Percentiles rank a stretch among this genome's conserved stretches.
Conservation (phyloP, 257 asterid genomes). For the Asclepias syriaca region DNA sequence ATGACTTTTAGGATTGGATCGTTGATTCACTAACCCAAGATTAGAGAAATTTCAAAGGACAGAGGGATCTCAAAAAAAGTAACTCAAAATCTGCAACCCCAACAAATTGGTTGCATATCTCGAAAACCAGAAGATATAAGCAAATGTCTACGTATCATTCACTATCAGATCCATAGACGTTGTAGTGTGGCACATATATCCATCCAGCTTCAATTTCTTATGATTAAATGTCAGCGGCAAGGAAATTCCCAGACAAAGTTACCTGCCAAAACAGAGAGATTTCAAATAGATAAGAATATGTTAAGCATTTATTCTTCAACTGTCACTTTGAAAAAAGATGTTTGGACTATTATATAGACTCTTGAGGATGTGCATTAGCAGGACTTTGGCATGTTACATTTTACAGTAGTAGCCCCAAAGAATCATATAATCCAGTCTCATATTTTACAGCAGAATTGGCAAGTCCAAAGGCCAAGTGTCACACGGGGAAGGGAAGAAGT, state of each 20-base stretch:
- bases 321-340: not conserved
- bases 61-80: no score
- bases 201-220: not conserved
- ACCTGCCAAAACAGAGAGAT: constrained; percentile 45
- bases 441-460: not conserved
- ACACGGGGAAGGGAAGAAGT: not conserved
- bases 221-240: constrained; percentile 60
- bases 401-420: no score
- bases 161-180: not conserved
- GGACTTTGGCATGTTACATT: not conserved
- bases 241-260: constrained; percentile 56
- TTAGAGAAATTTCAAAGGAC: no score
- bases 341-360: not conserved
- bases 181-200: not conserved
- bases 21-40: no score
- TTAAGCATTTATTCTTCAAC: not conserved
- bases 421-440: not conserved
- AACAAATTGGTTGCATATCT: not conserved
- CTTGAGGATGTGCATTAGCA: not conserved
- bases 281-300: not conserved
- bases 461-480: not conserved
- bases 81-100: not conserved
- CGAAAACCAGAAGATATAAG: not conserved
- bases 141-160: not conserved
- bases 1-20: no score